Percentiles rank a stretch among this genome's conserved stretches.
Conservation (phyloP, 2,329 filamentous ascomycete species). For the Ophiostoma populinum region DNA sequence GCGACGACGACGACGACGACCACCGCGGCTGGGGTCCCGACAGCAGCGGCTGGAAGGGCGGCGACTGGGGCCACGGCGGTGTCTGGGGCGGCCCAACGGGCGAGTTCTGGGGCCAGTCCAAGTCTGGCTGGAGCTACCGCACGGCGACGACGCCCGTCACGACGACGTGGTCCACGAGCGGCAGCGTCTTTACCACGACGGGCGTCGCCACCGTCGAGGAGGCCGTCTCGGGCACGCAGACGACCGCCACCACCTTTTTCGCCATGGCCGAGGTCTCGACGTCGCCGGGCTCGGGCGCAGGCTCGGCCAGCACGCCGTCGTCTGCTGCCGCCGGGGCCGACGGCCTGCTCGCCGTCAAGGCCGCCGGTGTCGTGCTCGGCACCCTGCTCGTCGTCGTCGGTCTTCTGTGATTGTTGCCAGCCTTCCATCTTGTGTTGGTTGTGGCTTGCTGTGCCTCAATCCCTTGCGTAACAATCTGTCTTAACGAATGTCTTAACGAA, state of each 20-base stretch:
- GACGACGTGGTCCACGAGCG: slow-evolving; percentile 13
- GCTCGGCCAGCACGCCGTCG: no score
- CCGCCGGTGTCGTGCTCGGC: slow-evolving; percentile 15
- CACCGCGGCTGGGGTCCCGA: slow-evolving; percentile 17
- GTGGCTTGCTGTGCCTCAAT: no score
- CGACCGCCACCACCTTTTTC: slow-evolving; percentile 16
- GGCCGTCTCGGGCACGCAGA: slow-evolving; percentile 17
- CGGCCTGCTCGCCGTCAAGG: slow-evolving; percentile 11
- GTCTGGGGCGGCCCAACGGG: slow-evolving; percentile 16
- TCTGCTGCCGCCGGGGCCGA: not conserved
- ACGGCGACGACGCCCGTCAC: slow-evolving; percentile 19
- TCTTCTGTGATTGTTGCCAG: not conserved
- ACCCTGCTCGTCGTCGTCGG: slow-evolving; percentile 16
- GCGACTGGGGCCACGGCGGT: slow-evolving; percentile 15
- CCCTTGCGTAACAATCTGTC: no score
- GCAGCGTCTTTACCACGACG: slow-evolving; percentile 13
- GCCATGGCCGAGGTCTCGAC: not conserved
- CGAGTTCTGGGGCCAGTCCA: slow-evolving; percentile 21
- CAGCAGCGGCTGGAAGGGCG: slow-evolving; percentile 18
- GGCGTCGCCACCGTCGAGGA: slow-evolving; percentile 16
- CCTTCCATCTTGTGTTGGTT: not conserved
- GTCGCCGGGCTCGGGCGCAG: not conserved
- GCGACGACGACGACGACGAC: slow-evolving; percentile 16
- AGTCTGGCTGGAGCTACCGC: slow-evolving; percentile 21
- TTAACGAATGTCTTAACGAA: no score